Evolutionary conservation across 2,329 filamentous ascomycete genomes (phyloP).

Genomic region (Claviceps humidiphila): DNA sequence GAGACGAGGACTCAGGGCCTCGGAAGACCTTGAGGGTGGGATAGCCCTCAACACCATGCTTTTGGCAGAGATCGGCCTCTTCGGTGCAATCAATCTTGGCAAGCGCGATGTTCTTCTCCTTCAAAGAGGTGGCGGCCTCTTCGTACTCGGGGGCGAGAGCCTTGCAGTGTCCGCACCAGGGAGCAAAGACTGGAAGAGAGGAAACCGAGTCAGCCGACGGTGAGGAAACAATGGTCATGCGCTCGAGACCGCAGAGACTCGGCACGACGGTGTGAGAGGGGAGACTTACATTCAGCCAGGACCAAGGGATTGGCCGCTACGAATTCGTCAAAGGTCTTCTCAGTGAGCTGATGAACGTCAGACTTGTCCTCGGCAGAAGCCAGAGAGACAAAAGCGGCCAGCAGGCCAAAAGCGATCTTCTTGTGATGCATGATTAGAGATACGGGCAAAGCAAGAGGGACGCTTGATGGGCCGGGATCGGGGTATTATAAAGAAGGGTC

Average conservation of each 20-base stretch:
- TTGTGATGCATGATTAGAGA: slow-evolving; percentile 31
- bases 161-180: slow-evolving; percentile 98
- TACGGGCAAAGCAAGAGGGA: slow-evolving; percentile 8
- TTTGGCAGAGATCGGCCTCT: slow-evolving; percentile 81
- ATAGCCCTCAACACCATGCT: slow-evolving; percentile 89
- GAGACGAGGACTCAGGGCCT: slow-evolving; percentile 64
- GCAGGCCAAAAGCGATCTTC: slow-evolving; percentile 38
- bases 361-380: slow-evolving; percentile 48
- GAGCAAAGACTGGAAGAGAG: slow-evolving; percentile 63
- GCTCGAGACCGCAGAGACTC: not conserved
- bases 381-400: slow-evolving; percentile 40
- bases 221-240: not conserved
- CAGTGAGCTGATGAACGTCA: slow-evolving; percentile 74
- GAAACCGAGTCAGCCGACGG: not conserved
- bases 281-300: slow-evolving; percentile 80
- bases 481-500: not conserved
- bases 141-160: slow-evolving; percentile 89
- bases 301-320: slow-evolving; percentile 77
- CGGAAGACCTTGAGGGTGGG: slow-evolving; percentile 99
- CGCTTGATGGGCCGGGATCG: not conserved
- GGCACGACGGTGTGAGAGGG: not conserved
- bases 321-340: slow-evolving; percentile 78
- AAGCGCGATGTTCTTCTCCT: slow-evolving; percentile 77
- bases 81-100: slow-evolving; percentile 92
- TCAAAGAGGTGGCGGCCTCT: slow-evolving; percentile 68